Percentiles rank a stretch among this genome's conserved stretches.
These are phyloP conservation scores for Aspergillus coremiiformis DNA, from an alignment of 495 filamentous ascomycete species.

Conservation along the genomic window DNA sequence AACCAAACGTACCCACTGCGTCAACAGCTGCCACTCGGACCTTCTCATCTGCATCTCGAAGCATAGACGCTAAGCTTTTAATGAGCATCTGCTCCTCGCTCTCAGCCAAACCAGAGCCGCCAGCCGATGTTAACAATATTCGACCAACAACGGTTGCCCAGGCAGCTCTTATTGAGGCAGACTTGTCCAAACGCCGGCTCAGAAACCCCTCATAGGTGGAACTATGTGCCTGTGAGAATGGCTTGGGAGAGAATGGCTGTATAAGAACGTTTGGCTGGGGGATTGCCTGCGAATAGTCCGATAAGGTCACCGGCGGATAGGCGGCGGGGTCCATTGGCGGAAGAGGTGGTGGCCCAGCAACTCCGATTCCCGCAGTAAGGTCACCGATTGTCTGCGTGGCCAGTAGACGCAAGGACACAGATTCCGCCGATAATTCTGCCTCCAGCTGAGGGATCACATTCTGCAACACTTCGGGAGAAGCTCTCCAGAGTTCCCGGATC, in stretches of 20 bases:
- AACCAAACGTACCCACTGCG: slow-evolving; percentile 66
- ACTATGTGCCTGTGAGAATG: slow-evolving; percentile 74
- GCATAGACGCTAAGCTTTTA: slow-evolving; percentile 64
- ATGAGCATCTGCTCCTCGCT: slow-evolving; percentile 69
- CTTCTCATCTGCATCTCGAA: slow-evolving; percentile 82
- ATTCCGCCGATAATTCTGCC: slow-evolving; percentile 84
- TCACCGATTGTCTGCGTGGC: slow-evolving; percentile 93
- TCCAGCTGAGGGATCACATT: slow-evolving; percentile 94
- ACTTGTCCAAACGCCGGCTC: slow-evolving; percentile 77
- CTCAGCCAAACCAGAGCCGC: slow-evolving; percentile 72
- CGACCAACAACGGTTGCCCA: slow-evolving; percentile 82
- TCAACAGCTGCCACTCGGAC: slow-evolving; percentile 83
- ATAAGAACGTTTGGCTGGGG: slow-evolving; percentile 59
- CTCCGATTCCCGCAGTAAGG: slow-evolving; percentile 84
- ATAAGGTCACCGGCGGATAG: slow-evolving; percentile 68
- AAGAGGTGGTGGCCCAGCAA: slow-evolving; percentile 71
- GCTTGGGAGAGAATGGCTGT: slow-evolving; percentile 71
- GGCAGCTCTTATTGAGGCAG: slow-evolving; percentile 64
- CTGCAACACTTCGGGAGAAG: slow-evolving; percentile 77
- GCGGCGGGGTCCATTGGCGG: slow-evolving; percentile 67
- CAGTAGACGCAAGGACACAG: slow-evolving; percentile 72
- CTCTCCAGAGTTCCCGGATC: slow-evolving; percentile 89
- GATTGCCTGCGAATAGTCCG: slow-evolving; percentile 44
- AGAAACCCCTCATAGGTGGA: slow-evolving; percentile 74
- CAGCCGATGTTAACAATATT: slow-evolving; percentile 76